Evolutionary conservation across 208 protist genomes (phyloP).

Genomic region (Wallacemonas sp.): DNA sequence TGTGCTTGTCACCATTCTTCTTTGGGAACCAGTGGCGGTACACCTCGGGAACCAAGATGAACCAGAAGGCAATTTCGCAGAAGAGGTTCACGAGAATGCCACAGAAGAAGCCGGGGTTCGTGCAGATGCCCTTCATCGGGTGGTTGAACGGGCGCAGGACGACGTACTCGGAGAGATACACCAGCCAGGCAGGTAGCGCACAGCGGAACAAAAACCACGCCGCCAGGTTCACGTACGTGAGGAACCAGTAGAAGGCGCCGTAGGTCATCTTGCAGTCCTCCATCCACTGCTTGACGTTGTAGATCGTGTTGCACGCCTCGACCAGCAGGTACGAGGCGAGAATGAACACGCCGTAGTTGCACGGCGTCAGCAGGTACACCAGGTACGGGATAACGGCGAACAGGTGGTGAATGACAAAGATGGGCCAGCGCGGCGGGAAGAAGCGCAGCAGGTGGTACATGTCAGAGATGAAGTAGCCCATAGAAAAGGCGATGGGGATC

Average conservation of each 20-base stretch:
- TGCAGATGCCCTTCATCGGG: slow-evolving; percentile 17
- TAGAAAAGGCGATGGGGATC: slow-evolving; percentile 28
- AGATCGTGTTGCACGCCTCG: slow-evolving; percentile 48
- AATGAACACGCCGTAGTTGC: slow-evolving; percentile 43
- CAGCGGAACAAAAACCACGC: slow-evolving; percentile 52
- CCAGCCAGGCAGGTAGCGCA: slow-evolving; percentile 25
- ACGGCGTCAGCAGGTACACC: slow-evolving; percentile 40
- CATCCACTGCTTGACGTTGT: slow-evolving; percentile 38
- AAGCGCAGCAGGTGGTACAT: slow-evolving; percentile 32
- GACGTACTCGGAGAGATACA: slow-evolving; percentile 31
- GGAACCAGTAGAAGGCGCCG: slow-evolving; percentile 17
- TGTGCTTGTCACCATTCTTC: background rate
- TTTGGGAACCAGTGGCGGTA: slow-evolving; percentile 18
- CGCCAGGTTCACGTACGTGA: slow-evolving; percentile 32
- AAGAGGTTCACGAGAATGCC: slow-evolving; percentile 47
- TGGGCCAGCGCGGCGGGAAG: slow-evolving; percentile 31
- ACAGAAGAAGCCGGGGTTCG: slow-evolving; percentile 35
- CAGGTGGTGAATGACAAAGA: slow-evolving; percentile 43
- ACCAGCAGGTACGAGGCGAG: slow-evolving; percentile 50
- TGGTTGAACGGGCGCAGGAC: slow-evolving; percentile 26
- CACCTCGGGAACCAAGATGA: slow-evolving; percentile 33
- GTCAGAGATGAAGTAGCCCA: slow-evolving; percentile 53
- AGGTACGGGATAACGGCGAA: slow-evolving; percentile 49
- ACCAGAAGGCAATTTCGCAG: slow-evolving; percentile 42
- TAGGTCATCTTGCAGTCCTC: slow-evolving; percentile 29